phyloP scores from a whole-genome alignment of 192 early-diverging fungal genomes.

The Jimgerdemannia lactiflua region DNA sequence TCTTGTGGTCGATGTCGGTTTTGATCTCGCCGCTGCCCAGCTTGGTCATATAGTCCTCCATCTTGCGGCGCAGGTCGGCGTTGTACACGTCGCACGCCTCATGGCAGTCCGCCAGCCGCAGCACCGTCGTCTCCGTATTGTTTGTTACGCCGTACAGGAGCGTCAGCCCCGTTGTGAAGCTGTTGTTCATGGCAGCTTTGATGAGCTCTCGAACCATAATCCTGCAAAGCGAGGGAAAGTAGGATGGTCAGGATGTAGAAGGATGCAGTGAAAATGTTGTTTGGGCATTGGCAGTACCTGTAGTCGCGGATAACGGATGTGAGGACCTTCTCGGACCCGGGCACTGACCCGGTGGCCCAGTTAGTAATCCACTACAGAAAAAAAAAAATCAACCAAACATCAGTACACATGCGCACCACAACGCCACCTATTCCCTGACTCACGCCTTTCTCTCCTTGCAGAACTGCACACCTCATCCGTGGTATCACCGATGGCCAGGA shows the following conservation, averaged over 20 bases:
- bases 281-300: background rate
- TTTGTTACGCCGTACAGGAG: conserved; percentile 30
- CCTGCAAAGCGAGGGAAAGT: background rate
- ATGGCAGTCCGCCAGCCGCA: conserved; percentile 30
- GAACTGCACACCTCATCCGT: conserved; percentile 15
- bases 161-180: conserved; percentile 25
- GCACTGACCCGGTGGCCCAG: conserved; percentile 35
- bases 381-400: background rate
- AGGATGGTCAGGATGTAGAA: background rate
- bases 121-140: conserved; percentile 18
- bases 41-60: conserved; percentile 27
- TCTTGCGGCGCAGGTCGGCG: conserved; percentile 19
- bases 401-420: background rate
- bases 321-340: conserved; percentile 28
- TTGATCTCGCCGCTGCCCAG: conserved; percentile 27
- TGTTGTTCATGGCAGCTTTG: conserved; percentile 21
- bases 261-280: too few species aligned
- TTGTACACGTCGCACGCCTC: conserved; percentile 27
- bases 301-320: conserved; percentile 29
- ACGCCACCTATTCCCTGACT: background rate
- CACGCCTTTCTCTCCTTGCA: background rate
- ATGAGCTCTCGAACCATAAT: conserved; percentile 24
- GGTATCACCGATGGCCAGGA: conserved; percentile 29
- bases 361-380: conserved; percentile 31
- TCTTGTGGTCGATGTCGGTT: conserved; percentile 34